Evolutionary conservation across 495 filamentous ascomycete species (phyloP).

Genomic region (Tuber magnatum): DNA sequence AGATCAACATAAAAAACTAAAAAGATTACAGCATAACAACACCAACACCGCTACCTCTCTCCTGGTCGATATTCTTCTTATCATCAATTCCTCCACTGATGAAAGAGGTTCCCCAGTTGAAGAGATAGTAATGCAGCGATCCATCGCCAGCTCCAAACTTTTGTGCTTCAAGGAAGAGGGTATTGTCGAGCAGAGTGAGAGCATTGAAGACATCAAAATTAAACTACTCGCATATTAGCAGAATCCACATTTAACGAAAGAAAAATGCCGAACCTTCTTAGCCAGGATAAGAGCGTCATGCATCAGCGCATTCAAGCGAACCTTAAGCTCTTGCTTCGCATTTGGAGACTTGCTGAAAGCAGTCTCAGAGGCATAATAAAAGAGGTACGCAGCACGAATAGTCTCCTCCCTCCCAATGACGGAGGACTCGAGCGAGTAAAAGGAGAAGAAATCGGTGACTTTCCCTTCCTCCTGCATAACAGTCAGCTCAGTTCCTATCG

Average conservation of each 20-base stretch:
- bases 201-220: constrained; percentile 97
- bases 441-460: constrained; percentile 93
- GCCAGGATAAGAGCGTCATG: constrained; percentile 82
- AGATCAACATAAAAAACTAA: background rate
- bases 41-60: constrained; percentile 74
- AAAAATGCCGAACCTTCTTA: constrained; percentile 53
- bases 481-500: constrained; percentile 12
- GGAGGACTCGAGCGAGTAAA: constrained; percentile 88
- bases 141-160: constrained; percentile 93
- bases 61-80: constrained; percentile 64
- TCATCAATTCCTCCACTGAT: constrained; percentile 76
- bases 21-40: constrained; percentile 65
- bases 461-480: constrained; percentile 58
- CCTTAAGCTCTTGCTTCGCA: constrained; percentile 55
- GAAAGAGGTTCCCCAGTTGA: constrained; percentile 82
- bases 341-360: constrained; percentile 55
- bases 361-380: constrained; percentile 86
- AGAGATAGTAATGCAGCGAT: constrained; percentile 89
- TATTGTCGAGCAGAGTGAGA: constrained; percentile 85
- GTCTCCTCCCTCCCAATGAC: constrained; percentile 73
- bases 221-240: constrained; percentile 43
- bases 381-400: constrained; percentile 84
- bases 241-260: background rate
- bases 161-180: constrained; percentile 80
- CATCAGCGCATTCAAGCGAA: constrained; percentile 66